phyloP scores from a whole-genome alignment of 352 stramenopile species.

The Pythium insidiosum region DNA sequence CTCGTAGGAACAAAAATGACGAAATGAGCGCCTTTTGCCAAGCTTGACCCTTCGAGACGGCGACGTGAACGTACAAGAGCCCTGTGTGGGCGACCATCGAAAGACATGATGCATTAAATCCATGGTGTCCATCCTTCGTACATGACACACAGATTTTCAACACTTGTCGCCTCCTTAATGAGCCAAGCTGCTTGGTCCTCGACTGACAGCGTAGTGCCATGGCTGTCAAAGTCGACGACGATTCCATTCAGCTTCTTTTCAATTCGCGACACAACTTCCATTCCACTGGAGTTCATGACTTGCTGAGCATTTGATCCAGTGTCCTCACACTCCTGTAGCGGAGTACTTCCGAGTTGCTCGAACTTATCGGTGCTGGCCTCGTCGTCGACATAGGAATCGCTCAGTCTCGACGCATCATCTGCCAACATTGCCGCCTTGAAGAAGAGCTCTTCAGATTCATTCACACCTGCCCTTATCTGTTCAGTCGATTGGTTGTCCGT shows the following conservation, averaged over 20 bases:
- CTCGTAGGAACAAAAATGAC: background rate
- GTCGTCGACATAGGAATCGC: slow-evolving; percentile 2
- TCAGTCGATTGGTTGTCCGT: too few species aligned
- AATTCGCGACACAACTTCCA: slow-evolving; percentile 66
- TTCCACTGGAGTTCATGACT: slow-evolving; percentile 35
- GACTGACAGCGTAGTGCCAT: slow-evolving; percentile 36
- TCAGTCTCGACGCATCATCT: slow-evolving; percentile 33
- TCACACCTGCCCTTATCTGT: too few species aligned
- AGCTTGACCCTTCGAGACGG: too few species aligned
- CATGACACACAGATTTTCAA: slow-evolving; percentile 83
- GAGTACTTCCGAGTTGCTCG: slow-evolving; percentile 1
- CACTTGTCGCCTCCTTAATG: slow-evolving; percentile 67
- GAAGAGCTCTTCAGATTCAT: slow-evolving; percentile 44
- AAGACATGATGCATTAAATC: slow-evolving; percentile 59
- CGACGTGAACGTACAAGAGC: too few species aligned
- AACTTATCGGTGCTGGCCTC: background rate
- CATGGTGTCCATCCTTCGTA: slow-evolving; percentile 87
- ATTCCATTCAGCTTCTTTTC: slow-evolving; percentile 66
- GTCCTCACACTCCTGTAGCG: background rate
- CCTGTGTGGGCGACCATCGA: too few species aligned
- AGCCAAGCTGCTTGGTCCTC: slow-evolving; percentile 76
- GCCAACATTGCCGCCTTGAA: slow-evolving; percentile 63
- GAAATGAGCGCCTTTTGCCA: background rate
- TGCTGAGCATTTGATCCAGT: slow-evolving; percentile 10
- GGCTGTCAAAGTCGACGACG: slow-evolving; percentile 20